A percentile compares a stretch with the other conserved stretches of the same genome.
phyloP scores from a whole-genome alignment of 2,329 filamentous ascomycete species.

The Paraphoma sp. region DNA sequence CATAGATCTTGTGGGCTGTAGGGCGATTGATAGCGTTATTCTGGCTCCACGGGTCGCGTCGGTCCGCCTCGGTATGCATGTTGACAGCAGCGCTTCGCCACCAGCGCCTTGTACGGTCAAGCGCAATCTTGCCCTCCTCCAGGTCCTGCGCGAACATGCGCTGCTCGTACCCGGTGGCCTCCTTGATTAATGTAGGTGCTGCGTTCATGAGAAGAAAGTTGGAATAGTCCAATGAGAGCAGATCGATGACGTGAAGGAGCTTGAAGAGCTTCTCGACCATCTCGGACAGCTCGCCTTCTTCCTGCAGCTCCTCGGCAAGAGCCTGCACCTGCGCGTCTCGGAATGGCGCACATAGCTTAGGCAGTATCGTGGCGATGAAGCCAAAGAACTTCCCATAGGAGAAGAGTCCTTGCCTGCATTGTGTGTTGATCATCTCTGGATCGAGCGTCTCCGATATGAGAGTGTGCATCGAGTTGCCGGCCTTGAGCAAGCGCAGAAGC shows the following conservation, averaged over 20 bases:
- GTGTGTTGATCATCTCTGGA: conserved; percentile 71
- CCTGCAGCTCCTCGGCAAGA: conserved; percentile 65
- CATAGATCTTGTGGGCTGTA: conserved; percentile 74
- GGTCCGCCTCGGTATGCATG: conserved; percentile 69
- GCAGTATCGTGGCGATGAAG: conserved; percentile 76
- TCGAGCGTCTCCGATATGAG: conserved; percentile 79
- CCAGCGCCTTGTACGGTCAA: conserved; percentile 68
- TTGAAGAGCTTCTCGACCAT: conserved; percentile 79
- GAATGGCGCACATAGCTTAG: conserved; percentile 80
- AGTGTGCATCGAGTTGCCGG: conserved; percentile 74
- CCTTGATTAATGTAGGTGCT: conserved; percentile 73
- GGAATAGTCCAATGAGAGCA: conserved; percentile 80
- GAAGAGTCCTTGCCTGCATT: conserved; percentile 75
- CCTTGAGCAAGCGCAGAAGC: conserved; percentile 73
- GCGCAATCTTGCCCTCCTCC: conserved; percentile 60
- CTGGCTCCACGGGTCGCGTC: conserved; percentile 72
- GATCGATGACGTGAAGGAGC: conserved; percentile 76
- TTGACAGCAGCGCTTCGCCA: conserved; percentile 71
- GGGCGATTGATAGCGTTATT: conserved; percentile 63
- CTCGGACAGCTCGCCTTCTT: conserved; percentile 60
- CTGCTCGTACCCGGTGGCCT: conserved; percentile 76
- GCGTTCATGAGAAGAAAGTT: conserved; percentile 79
- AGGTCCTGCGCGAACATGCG: conserved; percentile 72
- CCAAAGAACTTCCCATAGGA: conserved; percentile 82
- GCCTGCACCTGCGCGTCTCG: conserved; percentile 78